Evolutionary conservation across 2,329 filamentous ascomycete genomes (phyloP).

Genomic region (Apiospora hydei): DNA sequence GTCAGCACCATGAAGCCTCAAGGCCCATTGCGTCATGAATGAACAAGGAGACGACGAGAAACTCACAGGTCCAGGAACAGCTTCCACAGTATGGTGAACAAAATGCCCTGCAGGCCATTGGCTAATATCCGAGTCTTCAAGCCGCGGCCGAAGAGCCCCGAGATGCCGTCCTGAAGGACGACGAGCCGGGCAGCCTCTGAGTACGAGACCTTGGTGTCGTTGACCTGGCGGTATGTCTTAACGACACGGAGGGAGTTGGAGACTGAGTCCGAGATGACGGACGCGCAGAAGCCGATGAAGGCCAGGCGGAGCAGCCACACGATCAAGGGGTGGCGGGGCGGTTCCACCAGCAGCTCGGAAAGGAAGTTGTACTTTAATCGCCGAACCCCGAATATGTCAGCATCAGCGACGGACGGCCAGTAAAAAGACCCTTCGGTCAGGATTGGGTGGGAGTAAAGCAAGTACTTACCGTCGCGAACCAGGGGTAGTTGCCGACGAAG

Average conservation of each 20-base stretch:
- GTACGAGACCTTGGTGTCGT: conserved; percentile 55
- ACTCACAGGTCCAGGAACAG: conserved; percentile 56
- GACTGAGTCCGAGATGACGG: conserved; percentile 53
- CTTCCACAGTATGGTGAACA: conserved; percentile 59
- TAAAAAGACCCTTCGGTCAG: background rate
- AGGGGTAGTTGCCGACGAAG: conserved; percentile 57
- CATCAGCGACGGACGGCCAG: background rate
- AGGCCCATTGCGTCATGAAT: background rate
- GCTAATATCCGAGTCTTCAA: conserved; percentile 56
- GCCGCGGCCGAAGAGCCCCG: conserved; percentile 53
- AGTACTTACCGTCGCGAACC: conserved; percentile 54
- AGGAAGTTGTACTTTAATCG: conserved; percentile 52
- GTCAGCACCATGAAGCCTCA: background rate
- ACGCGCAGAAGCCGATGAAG: conserved; percentile 53
- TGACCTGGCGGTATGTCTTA: conserved; percentile 59
- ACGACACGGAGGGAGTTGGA: conserved; percentile 57
- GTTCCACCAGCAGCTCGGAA: conserved; percentile 47
- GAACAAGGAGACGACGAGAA: background rate
- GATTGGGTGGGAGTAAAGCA: background rate
- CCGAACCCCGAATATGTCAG: background rate
- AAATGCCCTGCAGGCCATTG: conserved; percentile 54
- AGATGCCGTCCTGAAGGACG: conserved; percentile 49
- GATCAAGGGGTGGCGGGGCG: conserved; percentile 47
- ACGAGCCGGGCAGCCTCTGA: conserved; percentile 52
- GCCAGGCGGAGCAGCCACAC: conserved; percentile 53